Conservation (phyloP, 768 basidiomycete species). For the Suillus placidus region DNA sequence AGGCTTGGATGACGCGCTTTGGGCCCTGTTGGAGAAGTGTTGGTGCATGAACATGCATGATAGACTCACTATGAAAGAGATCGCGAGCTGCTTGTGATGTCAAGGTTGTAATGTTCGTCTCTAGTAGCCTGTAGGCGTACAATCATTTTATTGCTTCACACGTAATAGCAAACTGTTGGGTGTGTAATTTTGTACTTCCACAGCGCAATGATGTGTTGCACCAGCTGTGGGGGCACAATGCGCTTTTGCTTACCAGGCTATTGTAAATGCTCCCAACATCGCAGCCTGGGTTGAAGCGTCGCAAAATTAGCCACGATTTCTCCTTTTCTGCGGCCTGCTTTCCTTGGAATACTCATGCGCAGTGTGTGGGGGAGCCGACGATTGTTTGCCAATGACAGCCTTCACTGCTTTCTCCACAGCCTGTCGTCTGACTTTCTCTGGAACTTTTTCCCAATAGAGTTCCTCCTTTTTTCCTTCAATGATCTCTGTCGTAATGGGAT, state of each 20-base stretch:
- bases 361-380: neutral
- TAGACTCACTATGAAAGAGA: slow-evolving; percentile 44
- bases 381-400: neutral
- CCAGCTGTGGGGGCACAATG: neutral
- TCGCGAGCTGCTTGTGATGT: slow-evolving; percentile 17
- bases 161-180: neutral
- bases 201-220: neutral
- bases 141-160: neutral
- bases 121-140: neutral
- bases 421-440: slow-evolving; percentile 65
- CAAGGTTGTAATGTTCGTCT: neutral
- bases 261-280: neutral
- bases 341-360: neutral
- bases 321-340: slow-evolving; percentile 18
- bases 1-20: slow-evolving; percentile 50
- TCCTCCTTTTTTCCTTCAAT: slow-evolving; percentile 66
- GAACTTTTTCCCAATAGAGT: slow-evolving; percentile 81
- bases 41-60: slow-evolving; percentile 41
- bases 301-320: slow-evolving; percentile 12
- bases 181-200: neutral
- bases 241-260: neutral
- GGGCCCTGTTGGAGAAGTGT: slow-evolving; percentile 45
- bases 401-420: slow-evolving; percentile 54
- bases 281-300: neutral
- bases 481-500: slow-evolving; percentile 51